These are phyloP conservation scores for Cicer yamashitae DNA, from an alignment of 306 rosid species.

Conservation along the genomic window DNA sequence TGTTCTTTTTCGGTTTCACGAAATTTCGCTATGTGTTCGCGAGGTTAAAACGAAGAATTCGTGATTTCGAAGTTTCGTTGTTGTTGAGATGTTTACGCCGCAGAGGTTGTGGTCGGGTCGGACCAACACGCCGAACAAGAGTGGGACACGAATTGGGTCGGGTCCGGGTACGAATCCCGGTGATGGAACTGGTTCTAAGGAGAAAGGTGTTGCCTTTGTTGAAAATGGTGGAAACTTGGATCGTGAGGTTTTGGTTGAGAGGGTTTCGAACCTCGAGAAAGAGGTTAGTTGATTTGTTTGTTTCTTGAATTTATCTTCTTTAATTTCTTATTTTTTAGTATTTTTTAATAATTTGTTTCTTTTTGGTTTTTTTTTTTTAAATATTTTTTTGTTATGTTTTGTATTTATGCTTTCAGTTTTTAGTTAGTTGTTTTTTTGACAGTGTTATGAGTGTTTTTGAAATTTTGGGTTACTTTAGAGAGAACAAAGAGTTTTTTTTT, in stretches of 20 bases:
- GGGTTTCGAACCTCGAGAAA: slow-evolving; percentile 65
- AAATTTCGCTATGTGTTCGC: slow-evolving; percentile 22
- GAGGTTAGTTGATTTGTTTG: slow-evolving; percentile 65
- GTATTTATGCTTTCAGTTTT: neutral
- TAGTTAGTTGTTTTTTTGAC: neutral
- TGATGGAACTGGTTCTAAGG: slow-evolving; percentile 60
- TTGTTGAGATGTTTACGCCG: slow-evolving; percentile 72
- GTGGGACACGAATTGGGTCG: slow-evolving; percentile 62
- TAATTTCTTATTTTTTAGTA: neutral
- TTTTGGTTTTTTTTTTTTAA: neutral
- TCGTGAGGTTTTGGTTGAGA: slow-evolving; percentile 65
- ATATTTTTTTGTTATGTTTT: neutral
- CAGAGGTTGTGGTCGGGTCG: slow-evolving; percentile 71
- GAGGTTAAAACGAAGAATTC: slow-evolving; percentile 41
- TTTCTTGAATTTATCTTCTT: neutral
- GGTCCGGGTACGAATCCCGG: slow-evolving; percentile 54
- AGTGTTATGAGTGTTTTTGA: slow-evolving; percentile 7
- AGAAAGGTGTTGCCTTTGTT: slow-evolving; percentile 58
- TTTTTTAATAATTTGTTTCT: neutral
- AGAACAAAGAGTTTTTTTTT: neutral
- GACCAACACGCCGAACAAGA: slow-evolving; percentile 67
- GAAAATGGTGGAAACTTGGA: slow-evolving; percentile 70
- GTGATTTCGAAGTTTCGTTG: slow-evolving; percentile 35
- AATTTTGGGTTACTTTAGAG: neutral
- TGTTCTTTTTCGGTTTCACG: neutral